A percentile compares a stretch with the other conserved stretches of the same genome.
phyloP scores from a whole-genome alignment of 2,329 filamentous ascomycete genomes.

The Lecanoromycetidae sp. region DNA sequence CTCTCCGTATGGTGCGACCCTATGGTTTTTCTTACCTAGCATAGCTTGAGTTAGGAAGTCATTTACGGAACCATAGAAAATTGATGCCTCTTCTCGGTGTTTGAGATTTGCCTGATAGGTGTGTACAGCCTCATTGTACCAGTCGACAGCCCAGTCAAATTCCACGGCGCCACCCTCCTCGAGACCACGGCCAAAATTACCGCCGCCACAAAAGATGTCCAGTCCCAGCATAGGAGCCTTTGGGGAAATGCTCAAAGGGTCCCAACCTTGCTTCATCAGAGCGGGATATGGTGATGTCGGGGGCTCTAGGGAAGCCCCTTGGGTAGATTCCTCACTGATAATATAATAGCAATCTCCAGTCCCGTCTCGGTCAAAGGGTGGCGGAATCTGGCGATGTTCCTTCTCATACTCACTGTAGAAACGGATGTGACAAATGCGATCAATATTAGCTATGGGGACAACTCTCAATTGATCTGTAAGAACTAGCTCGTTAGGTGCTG shows the following conservation, averaged over 20 bases:
- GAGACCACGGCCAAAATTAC: conserved; percentile 63
- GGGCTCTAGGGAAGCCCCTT: conserved; percentile 24
- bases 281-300: conserved; percentile 26
- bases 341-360: conserved; percentile 57
- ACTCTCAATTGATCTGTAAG: conserved; percentile 35
- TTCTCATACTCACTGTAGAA: conserved; percentile 36
- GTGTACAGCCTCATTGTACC: conserved; percentile 50
- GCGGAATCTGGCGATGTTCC: conserved; percentile 32
- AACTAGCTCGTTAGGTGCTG: conserved; percentile 41
- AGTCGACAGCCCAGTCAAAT: conserved; percentile 59
- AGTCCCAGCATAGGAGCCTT: conserved; percentile 44
- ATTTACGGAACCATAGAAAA: conserved; percentile 62
- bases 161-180: conserved; percentile 57
- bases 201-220: conserved; percentile 67
- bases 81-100: conserved; percentile 31
- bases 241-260: conserved; percentile 28
- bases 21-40: conserved; percentile 32
- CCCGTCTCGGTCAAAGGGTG: conserved; percentile 55
- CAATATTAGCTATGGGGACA: conserved; percentile 33
- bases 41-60: conserved; percentile 49
- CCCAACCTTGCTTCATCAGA: conserved; percentile 43
- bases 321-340: conserved; percentile 17
- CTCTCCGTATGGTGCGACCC: conserved; percentile 47
- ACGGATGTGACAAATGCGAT: conserved; percentile 48
- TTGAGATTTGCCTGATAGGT: conserved; percentile 59